Percentiles rank a stretch among this genome's conserved stretches.
phyloP scores from a whole-genome alignment of 139 green algal genomes.

The Micractinium conductrix region DNA sequence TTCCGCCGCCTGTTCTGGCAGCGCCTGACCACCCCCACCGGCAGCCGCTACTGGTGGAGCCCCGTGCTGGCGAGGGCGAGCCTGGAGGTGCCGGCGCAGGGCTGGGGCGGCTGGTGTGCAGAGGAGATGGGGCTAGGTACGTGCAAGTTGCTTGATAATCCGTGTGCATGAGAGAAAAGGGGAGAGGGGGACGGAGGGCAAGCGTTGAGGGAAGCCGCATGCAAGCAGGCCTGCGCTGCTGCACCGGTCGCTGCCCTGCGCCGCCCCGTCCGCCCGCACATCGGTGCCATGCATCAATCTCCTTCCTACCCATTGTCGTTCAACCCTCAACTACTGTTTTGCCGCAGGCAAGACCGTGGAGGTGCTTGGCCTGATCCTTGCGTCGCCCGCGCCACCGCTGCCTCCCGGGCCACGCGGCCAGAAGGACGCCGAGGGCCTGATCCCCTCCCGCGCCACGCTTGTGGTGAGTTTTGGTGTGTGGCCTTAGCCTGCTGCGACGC shows the following conservation, averaged over 20 bases:
- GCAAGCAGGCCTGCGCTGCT: background rate
- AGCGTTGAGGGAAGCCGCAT: too few species aligned
- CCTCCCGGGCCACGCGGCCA: background rate
- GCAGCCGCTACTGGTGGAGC: slow-evolving; percentile 42
- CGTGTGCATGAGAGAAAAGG: too few species aligned
- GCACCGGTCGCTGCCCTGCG: too few species aligned
- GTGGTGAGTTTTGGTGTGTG: slow-evolving; percentile 47
- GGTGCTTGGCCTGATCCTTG: slow-evolving; percentile 51
- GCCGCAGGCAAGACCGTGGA: slow-evolving; percentile 6
- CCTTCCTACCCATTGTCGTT: too few species aligned
- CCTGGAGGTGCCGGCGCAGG: slow-evolving; percentile 43
- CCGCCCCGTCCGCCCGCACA: too few species aligned
- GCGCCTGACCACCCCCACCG: slow-evolving; percentile 5
- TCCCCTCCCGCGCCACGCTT: slow-evolving; percentile 53
- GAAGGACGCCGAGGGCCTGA: slow-evolving; percentile 19
- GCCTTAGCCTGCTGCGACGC: too few species aligned
- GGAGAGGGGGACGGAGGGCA: too few species aligned
- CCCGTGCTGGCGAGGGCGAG: slow-evolving; percentile 42
- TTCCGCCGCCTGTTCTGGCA: slow-evolving; percentile 37
- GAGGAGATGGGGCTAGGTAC: slow-evolving; percentile 75
- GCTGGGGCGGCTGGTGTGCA: slow-evolving; percentile 52
- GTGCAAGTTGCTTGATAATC: too few species aligned
- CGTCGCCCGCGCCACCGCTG: slow-evolving; percentile 49
- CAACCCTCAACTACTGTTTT: too few species aligned
- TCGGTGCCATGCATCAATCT: too few species aligned